Base-by-base conservation (phyloP, 192 early-diverging fungal genomes). In the Backusella sp. region DNA sequence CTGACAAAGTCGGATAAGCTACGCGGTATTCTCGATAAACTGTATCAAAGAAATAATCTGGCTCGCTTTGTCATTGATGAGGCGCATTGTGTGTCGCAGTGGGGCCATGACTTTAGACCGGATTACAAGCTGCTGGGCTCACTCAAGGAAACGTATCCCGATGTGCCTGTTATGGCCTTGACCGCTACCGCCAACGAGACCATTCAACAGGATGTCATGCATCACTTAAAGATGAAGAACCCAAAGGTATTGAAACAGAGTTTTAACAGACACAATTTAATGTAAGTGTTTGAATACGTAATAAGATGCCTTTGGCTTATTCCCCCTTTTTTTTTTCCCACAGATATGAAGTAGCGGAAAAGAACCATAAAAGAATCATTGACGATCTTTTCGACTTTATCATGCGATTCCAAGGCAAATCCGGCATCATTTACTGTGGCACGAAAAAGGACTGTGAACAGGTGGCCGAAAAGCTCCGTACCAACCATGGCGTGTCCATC, bases 31-130 rank as follows among this genome's bases (percentile, higher is more conserved):
- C 73, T 96, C 26, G 78, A 86, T 17, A 71, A 49, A 6, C 80
- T 98, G 15, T 77, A 96, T 67, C 35, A 66, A 2, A 85, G 90
- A n/a, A 81, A 86, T 21, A 78, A 86, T 30, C 78, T 97, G 15
- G 93, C 97, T 0, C 85, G 95, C 67, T 95, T 99, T 84, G 97
- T 97, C 1, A 88, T 99, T 49, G 98, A 99, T 74, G 98, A 99
- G 84, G 96, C 96, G 2, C 98, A 99, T 77, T 99, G 98, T 79
- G 84, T 97, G 19, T 94, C 92, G 66, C 95, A 98, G 68, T 97
- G 96, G 97, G 98, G 98, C 15, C 98, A 98, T 74, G 97, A 99
- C 80, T 99, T 99, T 84, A 91, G 98, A 65, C 93, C 87, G 0
- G 89, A 78, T 37, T 78, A 78, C 6, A 76, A 75, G 39, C 92